Conservation (phyloP, 495 filamentous ascomycete genomes). For the Aspergillus hancockii region DNA sequence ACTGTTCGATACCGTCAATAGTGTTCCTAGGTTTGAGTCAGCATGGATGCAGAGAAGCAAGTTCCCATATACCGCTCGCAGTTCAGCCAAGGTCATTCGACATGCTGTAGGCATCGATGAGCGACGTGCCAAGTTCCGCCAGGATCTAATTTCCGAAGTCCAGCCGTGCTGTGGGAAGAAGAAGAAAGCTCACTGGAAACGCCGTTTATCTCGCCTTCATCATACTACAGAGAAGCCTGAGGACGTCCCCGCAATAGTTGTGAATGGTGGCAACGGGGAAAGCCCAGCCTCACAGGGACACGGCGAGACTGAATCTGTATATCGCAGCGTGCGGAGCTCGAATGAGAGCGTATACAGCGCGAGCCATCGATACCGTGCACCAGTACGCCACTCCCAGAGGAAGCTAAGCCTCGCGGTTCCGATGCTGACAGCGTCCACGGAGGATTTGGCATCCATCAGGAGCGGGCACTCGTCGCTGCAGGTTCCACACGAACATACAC, state of each 20-base stretch:
- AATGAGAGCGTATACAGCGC: conserved; percentile 24
- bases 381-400: conserved; percentile 13
- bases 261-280: conserved; percentile 26
- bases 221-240: conserved; percentile 20
- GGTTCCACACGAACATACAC: conserved; percentile 23
- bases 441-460: conserved; percentile 38
- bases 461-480: conserved; percentile 46
- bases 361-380: conserved; percentile 44
- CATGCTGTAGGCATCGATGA: conserved; percentile 83
- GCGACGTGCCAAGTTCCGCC: conserved; percentile 66
- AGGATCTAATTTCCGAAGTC: conserved; percentile 70
- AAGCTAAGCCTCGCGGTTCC: conserved; percentile 33
- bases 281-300: conserved; percentile 22
- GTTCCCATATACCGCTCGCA: conserved; percentile 80
- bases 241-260: conserved; percentile 32
- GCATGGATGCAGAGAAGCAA: conserved; percentile 84
- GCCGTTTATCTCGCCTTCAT: conserved; percentile 22
- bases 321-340: conserved; percentile 33
- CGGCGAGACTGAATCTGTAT: conserved; percentile 34
- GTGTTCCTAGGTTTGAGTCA: conserved; percentile 77
- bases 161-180: conserved; percentile 34
- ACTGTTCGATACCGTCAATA: conserved; percentile 65
- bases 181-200: conserved; percentile 32
- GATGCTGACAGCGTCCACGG: conserved; percentile 26
- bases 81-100: conserved; percentile 65